Percentiles rank a stretch among this genome's conserved stretches.
Evolutionary conservation across 805 yeast species (phyloP).

Genomic region (Cyberlindnera petersonii): DNA sequence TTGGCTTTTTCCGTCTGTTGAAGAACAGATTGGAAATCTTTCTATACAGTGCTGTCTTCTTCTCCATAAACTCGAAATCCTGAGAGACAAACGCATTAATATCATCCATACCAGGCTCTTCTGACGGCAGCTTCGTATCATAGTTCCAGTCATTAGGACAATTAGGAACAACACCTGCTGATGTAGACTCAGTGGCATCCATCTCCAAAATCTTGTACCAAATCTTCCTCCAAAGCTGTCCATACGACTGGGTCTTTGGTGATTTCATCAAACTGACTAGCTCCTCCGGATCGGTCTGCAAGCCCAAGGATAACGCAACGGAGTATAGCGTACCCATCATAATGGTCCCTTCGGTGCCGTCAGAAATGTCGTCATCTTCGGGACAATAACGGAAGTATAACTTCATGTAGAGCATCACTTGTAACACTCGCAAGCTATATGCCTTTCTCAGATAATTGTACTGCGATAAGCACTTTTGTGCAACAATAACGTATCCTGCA

Average conservation of each 20-base stretch:
- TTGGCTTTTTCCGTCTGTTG: constrained; percentile 33
- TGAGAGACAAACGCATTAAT: constrained; percentile 36
- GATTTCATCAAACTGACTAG: constrained; percentile 15
- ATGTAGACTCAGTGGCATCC: constrained; percentile 19
- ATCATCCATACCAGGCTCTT: constrained; percentile 33
- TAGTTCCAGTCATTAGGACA: constrained; percentile 20
- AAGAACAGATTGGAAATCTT: constrained; percentile 31
- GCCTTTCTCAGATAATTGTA: constrained; percentile 45
- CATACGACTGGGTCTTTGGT: constrained; percentile 11
- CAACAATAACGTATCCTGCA: constrained; percentile 11
- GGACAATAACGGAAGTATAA: constrained; percentile 48
- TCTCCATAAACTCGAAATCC: constrained; percentile 30
- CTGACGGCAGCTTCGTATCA: constrained; percentile 27
- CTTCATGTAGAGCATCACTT: constrained; percentile 46
- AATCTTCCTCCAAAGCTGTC: constrained; percentile 25
- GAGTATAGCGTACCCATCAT: constrained; percentile 47
- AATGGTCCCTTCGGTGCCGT: constrained; percentile 45
- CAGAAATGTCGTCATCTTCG: constrained; percentile 54
- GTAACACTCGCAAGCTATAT: constrained; percentile 45
- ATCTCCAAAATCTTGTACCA: constrained; percentile 27
- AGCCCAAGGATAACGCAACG: constrained; percentile 50
- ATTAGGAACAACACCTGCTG: constrained; percentile 16
- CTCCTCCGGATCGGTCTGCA: constrained; percentile 51
- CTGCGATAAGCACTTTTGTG: constrained; percentile 42
- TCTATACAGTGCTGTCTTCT: constrained; percentile 30